Evolutionary conservation across 805 yeast genomes (phyloP), one percentile per base, ranked within the genome.

Genomic region (Candida sithepensis): DNA sequence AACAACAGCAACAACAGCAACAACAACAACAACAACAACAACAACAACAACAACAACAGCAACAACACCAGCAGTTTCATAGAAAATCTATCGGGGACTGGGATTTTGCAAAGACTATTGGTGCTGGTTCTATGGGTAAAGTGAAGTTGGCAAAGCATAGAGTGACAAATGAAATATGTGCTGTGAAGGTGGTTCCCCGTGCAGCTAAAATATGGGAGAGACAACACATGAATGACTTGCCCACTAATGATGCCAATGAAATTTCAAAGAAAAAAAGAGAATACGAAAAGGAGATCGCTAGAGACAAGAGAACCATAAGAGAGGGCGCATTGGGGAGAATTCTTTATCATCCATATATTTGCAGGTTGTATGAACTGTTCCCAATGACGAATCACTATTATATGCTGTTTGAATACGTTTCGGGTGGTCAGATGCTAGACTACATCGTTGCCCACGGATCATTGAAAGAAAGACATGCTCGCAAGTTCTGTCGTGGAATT

Each of bases 81-180:
- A 80, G 98, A 54, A 85, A 85, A 49, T 78, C 96, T 4, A 85
- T 92, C 46, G 99, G 98, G 13, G 97, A 94, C 55, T 92, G 99
- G 99, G 96, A 88, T 57, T 91, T 92, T 58, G 77, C 88, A 48
- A 89, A 89, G 67, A 90, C 97, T 2, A 87, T 94, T 41, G 99
- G 99, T 39, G 96, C 98, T 2, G 99, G 99, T 3, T 89, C 97
- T 0, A 94, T 94, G 99, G 99, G 99, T 49, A 95, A 92, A 66
- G 99, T 94, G 43, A 94, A 94, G 69, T 73, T 94, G 36, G 98
- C 98, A 1, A 84, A 81, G 59, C 96, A 91, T 69, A 79, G 86
- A 55, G 67, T 81, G 32, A 88, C 97, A 1, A 80, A 78, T 50
- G 91, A 88, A 57, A 76, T 88, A 13, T 92, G 97, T 69, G 96